phyloP scores from a whole-genome alignment of 345 rosid genomes.

The Gossypium herbaceum region DNA sequence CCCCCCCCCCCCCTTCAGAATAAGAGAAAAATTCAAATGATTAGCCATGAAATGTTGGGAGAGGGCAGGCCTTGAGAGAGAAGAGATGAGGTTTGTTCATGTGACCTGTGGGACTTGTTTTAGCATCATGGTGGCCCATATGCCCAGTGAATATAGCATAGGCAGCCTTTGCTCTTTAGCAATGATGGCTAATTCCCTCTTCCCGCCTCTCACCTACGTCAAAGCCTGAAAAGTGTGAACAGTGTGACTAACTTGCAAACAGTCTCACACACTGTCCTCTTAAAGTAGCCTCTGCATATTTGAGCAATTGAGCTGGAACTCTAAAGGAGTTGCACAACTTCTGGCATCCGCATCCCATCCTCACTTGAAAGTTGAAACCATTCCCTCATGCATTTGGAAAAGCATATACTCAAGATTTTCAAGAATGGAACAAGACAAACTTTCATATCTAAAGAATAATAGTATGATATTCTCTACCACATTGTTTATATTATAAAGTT shows the following conservation, averaged over 20 bases:
- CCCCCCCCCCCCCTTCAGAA: neutral
- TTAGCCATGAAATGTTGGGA: conserved; percentile 37
- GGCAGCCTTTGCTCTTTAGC: conserved; percentile 22
- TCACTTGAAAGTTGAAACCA: neutral
- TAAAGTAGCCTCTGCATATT: conserved; percentile 23
- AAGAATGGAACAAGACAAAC: conserved; percentile 20
- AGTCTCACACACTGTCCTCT: neutral
- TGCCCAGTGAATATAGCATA: neutral
- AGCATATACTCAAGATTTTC: conserved; percentile 24
- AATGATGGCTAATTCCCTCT: conserved; percentile 29
- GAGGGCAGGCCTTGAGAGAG: conserved; percentile 6
- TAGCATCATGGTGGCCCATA: conserved; percentile 38
- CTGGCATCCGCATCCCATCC: conserved; percentile 23
- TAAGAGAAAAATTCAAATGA: conserved; percentile 31
- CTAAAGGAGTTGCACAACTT: conserved; percentile 23
- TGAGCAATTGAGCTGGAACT: conserved; percentile 21
- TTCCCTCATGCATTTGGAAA: conserved; percentile 14
- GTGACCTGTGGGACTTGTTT: conserved; percentile 21
- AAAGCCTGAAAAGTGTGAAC: conserved; percentile 15
- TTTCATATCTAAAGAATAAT: conserved; percentile 7
- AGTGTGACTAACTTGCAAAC: too few relatives aligned
- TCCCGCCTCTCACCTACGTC: neutral
- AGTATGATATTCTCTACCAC: conserved; percentile 11
- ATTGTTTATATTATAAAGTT: neutral
- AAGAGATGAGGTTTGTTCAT: neutral